Base-by-base conservation (phyloP, 192 early-diverging fungal species). In the Coemansia sp. region DNA sequence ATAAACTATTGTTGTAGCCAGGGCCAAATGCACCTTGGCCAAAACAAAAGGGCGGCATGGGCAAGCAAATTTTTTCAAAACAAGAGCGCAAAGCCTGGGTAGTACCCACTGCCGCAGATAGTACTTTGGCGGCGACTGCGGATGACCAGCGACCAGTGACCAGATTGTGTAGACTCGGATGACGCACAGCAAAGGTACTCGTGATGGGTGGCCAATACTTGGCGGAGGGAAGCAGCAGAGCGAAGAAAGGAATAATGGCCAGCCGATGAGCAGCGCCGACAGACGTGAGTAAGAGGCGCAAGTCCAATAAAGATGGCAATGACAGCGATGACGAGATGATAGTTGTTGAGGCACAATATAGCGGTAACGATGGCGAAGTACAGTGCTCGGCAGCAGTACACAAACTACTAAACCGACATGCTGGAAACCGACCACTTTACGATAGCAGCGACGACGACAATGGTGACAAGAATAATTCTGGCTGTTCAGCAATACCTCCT, bases 281-380 rank as follows among this genome's bases (percentile, higher is more conserved):
- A 27, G 27, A 27, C 1, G 27, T 27, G 27, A 27, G 27, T 1
- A 27, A 27, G 0, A 67, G 57, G 34, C 66, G 66, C 38, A 67
- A 67, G 51, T 0, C 40, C 9, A 66, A 62, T 36, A 31, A 43
- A 11, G 63, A 38, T 10, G 67, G 20, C 20, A 65, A 74, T 8
- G 69, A 68, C 33, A 76, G 82, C 33, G 47, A 51, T 18, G 77
- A 78, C 49, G 88, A 85, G 16, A 86, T 83, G 9, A 86, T 87
- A 52, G 20, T 89, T 79, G 86, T 27, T 27, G 27, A 27, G 27
- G 27, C 27, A 1, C 27, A 27, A 1, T 27, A 27, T 27, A 27
- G 27, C 27, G 27, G 27, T 27, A 27, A 27, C 27, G 27, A 27
- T 27, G 90, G 90, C 1, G 1, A 27, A 27, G 27, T 27, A 27